These are phyloP conservation scores for Naganishia liquefaciens DNA, from an alignment of 1,284 basidiomycete species.

Conservation along the genomic window DNA sequence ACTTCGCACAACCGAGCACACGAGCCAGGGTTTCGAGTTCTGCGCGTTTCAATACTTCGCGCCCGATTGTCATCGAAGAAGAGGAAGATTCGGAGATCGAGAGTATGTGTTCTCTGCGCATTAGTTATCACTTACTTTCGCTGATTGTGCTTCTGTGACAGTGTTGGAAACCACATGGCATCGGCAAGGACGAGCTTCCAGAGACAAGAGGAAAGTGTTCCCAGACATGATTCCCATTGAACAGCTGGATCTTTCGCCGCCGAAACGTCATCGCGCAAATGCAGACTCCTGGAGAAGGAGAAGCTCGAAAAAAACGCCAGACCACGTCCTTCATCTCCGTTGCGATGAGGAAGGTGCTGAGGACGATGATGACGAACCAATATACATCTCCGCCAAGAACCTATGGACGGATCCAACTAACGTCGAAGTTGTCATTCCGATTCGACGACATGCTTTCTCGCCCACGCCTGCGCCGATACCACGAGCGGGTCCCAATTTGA, in stretches of 20 bases:
- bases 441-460: neutral
- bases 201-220: conserved; percentile 12
- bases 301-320: neutral
- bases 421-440: conserved; percentile 16
- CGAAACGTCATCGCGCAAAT: conserved; percentile 3
- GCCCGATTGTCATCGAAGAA: neutral
- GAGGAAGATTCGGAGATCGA: neutral
- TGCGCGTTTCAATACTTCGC: too few species aligned
- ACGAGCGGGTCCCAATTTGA: conserved; percentile 11
- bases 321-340: neutral
- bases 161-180: conserved; percentile 3
- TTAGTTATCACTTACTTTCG: neutral
- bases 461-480: neutral
- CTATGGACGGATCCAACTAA: conserved; percentile 2
- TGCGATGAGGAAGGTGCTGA: neutral
- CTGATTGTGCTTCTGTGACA: too few species aligned
- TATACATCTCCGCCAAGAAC: neutral
- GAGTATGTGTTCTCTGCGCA: neutral
- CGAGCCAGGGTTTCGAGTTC: too few species aligned
- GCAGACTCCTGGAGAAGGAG: neutral
- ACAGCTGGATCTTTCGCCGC: conserved; percentile 2
- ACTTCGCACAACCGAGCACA: too few species aligned
- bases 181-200: conserved; percentile 4
- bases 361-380: conserved; percentile 9
- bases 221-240: conserved; percentile 6